Evolutionary conservation across 768 basidiomycete species (phyloP).

Genomic region (Trametopsis cervina): DNA sequence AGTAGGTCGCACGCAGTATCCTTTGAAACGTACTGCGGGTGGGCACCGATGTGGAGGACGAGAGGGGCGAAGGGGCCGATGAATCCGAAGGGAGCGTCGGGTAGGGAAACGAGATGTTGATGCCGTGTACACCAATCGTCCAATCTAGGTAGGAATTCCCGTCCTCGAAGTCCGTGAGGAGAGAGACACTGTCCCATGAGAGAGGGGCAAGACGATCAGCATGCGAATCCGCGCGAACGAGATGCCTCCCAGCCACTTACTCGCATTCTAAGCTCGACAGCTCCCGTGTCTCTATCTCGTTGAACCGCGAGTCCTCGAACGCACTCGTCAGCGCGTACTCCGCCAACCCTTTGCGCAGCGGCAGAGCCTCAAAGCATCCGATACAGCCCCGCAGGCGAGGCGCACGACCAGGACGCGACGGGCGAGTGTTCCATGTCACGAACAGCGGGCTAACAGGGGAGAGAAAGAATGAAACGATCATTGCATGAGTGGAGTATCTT

Average conservation of each 20-base stretch:
- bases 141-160: slow-evolving; percentile 85
- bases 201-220: background rate
- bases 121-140: slow-evolving; percentile 89
- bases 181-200: slow-evolving; percentile 86
- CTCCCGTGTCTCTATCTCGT: slow-evolving; percentile 69
- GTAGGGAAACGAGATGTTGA: slow-evolving; percentile 82
- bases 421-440: slow-evolving; percentile 89
- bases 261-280: slow-evolving; percentile 78
- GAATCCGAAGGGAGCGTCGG: slow-evolving; percentile 51
- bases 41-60: slow-evolving; percentile 56
- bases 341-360: slow-evolving; percentile 66
- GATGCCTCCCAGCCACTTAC: slow-evolving; percentile 39
- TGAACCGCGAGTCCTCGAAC: slow-evolving; percentile 83
- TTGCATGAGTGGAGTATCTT: background rate
- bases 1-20: slow-evolving; percentile 79
- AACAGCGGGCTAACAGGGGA: slow-evolving; percentile 68
- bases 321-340: slow-evolving; percentile 94
- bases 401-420: slow-evolving; percentile 50
- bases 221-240: slow-evolving; percentile 1
- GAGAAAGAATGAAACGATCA: slow-evolving; percentile 1
- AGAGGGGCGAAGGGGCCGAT: slow-evolving; percentile 62
- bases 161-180: slow-evolving; percentile 91
- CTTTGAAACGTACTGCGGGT: slow-evolving; percentile 43
- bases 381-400: slow-evolving; percentile 86
- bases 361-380: slow-evolving; percentile 79